A percentile compares a stretch with the other conserved stretches of the same genome.
phyloP scores from a whole-genome alignment of 2,329 filamentous ascomycete species.

The Alternaria gaisen region DNA sequence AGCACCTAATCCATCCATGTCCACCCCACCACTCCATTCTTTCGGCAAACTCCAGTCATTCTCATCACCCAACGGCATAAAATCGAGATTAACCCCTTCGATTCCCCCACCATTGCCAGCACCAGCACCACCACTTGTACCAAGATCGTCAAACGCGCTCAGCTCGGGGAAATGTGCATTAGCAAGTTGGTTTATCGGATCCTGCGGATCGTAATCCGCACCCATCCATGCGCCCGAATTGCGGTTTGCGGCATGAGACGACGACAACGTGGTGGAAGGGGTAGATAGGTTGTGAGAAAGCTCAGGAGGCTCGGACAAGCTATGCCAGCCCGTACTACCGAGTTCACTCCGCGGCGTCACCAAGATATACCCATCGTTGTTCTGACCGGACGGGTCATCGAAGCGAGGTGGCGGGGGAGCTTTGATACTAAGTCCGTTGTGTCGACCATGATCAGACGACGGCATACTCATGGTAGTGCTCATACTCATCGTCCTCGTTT shows the following conservation, averaged over 20 bases:
- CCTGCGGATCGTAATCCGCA: constrained; percentile 33
- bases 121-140: background rate
- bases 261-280: constrained; percentile 10
- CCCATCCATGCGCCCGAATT: constrained; percentile 39
- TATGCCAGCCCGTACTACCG: constrained; percentile 28
- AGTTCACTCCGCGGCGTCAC: constrained; percentile 43
- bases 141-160: constrained; percentile 19
- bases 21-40: constrained; percentile 29
- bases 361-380: constrained; percentile 40
- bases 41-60: constrained; percentile 24
- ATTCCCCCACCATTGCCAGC: background rate
- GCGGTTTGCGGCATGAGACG: background rate
- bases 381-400: constrained; percentile 12
- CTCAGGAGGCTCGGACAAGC: constrained; percentile 22
- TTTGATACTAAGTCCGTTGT: constrained; percentile 30
- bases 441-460: constrained; percentile 19
- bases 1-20: constrained; percentile 41
- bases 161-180: constrained; percentile 48
- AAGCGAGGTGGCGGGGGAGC: constrained; percentile 22
- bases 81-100: constrained; percentile 41
- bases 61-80: constrained; percentile 36
- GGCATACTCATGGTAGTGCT: constrained; percentile 2
- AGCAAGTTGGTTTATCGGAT: constrained; percentile 36
- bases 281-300: constrained; percentile 24
- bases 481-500: constrained; percentile 11